Base-by-base conservation (phyloP, 2,329 filamentous ascomycete species). In the Pyricularia pennisetigena region DNA sequence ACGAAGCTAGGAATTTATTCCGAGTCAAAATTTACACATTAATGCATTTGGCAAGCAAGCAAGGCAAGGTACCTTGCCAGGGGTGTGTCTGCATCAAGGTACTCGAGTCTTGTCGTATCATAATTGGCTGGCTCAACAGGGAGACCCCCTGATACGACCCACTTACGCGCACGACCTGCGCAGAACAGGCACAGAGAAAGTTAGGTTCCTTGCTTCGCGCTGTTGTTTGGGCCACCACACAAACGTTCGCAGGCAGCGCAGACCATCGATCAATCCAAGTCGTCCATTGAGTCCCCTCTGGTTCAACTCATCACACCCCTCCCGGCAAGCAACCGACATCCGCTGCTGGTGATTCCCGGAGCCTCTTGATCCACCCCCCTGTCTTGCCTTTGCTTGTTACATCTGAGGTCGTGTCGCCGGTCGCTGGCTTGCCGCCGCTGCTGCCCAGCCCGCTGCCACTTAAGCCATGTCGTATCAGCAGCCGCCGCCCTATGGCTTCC, bases 401-500 rank as follows among this genome's bases (percentile, higher is more conserved):
- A 64, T 62, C 65, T 64, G 49, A 59, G 68, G 65, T 65, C 68
- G 68, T 63, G 32, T 68, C 69, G 69, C 69, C 69, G 70, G 67
- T 63, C 68, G 57, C 70, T 70, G 67, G 67, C 70, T 68, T 70
- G 69, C 68, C 68, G 69, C 65, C 24, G 65, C 54, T n/a, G 28
- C 61, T 66, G 68, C 71, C 70, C 71, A 79, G 78, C 78, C 79
- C 86, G 86, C 84, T 86, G 86, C 78, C 79, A 54, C 16, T 54
- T 9, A 54, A 54, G 41, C 41, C 41, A 54, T 54, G 41, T 54
- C 41, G 41, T 54, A 54, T 54, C 41, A 54, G 41, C 41, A 54
- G 41, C 41, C 80, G 75, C 78, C 80, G 75, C 82, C 82, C 74
- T 86, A 85, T 78, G 82, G 82, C 75, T 86, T 83, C 76, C 79